These are phyloP conservation scores for Sindora glabra DNA, from an alignment of 306 rosid species.

Conservation along the genomic window DNA sequence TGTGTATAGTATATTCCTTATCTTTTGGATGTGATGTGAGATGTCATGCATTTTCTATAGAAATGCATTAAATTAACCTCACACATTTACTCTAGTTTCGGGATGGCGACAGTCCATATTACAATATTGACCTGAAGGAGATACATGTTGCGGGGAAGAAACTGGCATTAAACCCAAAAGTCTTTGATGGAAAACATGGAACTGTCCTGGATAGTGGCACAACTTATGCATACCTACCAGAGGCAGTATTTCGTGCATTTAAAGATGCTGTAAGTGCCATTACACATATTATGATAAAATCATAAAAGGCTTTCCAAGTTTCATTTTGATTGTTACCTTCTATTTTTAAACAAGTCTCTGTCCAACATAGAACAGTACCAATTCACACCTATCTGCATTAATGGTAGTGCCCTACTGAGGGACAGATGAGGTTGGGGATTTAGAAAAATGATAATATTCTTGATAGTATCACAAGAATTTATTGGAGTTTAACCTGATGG, in stretches of 20 bases:
- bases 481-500: neutral
- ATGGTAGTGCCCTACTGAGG: neutral
- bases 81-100: constrained; percentile 98
- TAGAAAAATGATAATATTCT: no score
- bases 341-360: no score
- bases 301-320: neutral
- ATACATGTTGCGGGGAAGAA: constrained; percentile 81
- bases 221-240: constrained; percentile 89
- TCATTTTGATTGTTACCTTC: neutral
- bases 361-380: no score
- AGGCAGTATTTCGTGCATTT: constrained; percentile 60
- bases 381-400: no score
- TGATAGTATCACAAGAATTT: constrained; percentile 12
- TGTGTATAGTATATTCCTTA: constrained; percentile 32
- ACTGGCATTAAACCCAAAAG: constrained; percentile 47
- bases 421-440: neutral
- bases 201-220: constrained; percentile 95
- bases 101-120: constrained; percentile 99
- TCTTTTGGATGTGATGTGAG: constrained; percentile 22
- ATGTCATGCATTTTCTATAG: constrained; percentile 40
- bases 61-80: constrained; percentile 70
- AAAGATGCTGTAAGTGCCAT: constrained; percentile 72
- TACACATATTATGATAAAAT: neutral
- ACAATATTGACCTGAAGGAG: constrained; percentile 92
- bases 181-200: constrained; percentile 81